Evolutionary conservation across 768 basidiomycete species (phyloP).

Genomic region (Filobasidium floriforme): DNA sequence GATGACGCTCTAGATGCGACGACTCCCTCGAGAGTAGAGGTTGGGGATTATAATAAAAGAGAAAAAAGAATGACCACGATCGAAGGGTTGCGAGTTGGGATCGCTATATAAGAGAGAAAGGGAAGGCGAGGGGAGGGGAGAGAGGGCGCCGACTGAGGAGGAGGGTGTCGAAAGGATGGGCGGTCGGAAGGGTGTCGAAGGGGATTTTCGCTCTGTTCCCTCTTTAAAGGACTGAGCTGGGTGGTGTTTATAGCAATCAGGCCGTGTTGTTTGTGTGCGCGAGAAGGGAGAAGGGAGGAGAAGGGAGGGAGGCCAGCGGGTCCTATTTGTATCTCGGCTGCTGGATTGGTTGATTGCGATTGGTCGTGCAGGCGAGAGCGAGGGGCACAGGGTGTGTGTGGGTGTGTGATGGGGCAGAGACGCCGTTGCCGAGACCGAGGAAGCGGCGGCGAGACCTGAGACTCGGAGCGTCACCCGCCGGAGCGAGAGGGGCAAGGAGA

Average conservation of each 20-base stretch:
- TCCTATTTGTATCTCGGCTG: not conserved
- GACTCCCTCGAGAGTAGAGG: not conserved
- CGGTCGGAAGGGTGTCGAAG: not conserved
- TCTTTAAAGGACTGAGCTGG: too few relatives aligned
- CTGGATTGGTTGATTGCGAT: constrained; percentile 2
- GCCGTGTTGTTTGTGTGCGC: not conserved
- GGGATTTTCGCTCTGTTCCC: not conserved
- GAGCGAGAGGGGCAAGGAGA: not conserved
- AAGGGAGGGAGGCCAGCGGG: not conserved
- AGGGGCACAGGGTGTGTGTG: not conserved
- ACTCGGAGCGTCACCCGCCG: not conserved
- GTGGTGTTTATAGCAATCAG: not conserved
- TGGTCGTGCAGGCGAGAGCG: not conserved
- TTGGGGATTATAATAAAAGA: not conserved
- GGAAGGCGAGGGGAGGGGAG: not conserved
- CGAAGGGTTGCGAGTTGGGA: not conserved
- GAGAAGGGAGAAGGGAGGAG: not conserved
- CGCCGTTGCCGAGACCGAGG: not conserved
- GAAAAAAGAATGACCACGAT: constrained; percentile 12
- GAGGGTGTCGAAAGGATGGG: constrained; percentile 1
- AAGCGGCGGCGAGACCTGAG: not conserved
- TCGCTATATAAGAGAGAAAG: not conserved
- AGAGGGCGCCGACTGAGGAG: not conserved
- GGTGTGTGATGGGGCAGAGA: not conserved
- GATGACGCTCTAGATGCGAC: not conserved